Evolutionary conservation across 768 basidiomycete genomes (phyloP).

Genomic region (Suillus luteus): DNA sequence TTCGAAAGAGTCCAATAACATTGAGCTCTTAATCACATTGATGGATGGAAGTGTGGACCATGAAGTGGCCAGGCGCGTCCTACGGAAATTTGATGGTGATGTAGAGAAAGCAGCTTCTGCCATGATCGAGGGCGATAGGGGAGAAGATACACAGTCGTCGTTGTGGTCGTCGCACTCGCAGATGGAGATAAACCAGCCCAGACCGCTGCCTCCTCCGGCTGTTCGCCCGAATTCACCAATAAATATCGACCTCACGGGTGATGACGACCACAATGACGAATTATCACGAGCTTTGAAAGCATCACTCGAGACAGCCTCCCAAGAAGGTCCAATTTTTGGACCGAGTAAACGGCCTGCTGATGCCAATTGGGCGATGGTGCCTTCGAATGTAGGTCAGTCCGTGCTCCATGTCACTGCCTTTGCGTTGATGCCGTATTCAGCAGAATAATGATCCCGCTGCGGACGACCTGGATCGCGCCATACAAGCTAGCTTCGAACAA

Average conservation of each 20-base stretch:
- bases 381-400: slow-evolving; percentile 54
- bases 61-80: slow-evolving; percentile 53
- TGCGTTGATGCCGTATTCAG: slow-evolving; percentile 29
- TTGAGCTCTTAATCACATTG: slow-evolving; percentile 37
- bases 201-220: slow-evolving; percentile 12
- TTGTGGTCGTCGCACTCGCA: slow-evolving; percentile 19
- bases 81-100: slow-evolving; percentile 62
- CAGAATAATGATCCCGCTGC: slow-evolving; percentile 36
- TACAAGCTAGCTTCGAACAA: slow-evolving; percentile 65
- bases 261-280: slow-evolving; percentile 50
- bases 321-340: slow-evolving; percentile 46
- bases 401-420: slow-evolving; percentile 3
- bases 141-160: slow-evolving; percentile 29
- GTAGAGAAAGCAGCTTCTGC: slow-evolving; percentile 57
- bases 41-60: slow-evolving; percentile 44
- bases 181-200: slow-evolving; percentile 15
- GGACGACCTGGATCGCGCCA: slow-evolving; percentile 59
- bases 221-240: slow-evolving; percentile 33
- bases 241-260: slow-evolving; percentile 61
- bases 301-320: slow-evolving; percentile 43
- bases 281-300: slow-evolving; percentile 54
- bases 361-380: slow-evolving; percentile 70
- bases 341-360: slow-evolving; percentile 64
- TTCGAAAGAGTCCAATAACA: slow-evolving; percentile 31
- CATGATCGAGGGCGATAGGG: slow-evolving; percentile 53